A percentile compares a stretch with the other conserved stretches of the same genome.
Evolutionary conservation across 1,284 basidiomycete genomes (phyloP).

Genomic region (Cerrena zonata): DNA sequence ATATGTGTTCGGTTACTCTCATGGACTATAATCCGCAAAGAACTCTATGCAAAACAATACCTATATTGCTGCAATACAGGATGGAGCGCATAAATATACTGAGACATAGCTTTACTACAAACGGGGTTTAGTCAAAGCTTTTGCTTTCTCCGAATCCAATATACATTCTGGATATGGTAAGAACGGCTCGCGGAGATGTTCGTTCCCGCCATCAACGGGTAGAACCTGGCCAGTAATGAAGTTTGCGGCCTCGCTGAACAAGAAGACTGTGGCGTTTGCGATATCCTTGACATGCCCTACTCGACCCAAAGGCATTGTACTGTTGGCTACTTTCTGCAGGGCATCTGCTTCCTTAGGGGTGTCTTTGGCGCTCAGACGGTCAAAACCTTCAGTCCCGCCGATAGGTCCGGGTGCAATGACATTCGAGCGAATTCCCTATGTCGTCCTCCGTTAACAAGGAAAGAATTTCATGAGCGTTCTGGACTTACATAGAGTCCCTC

Average conservation of each 20-base stretch:
- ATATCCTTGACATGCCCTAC: slow-evolving; percentile 69
- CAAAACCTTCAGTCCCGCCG: slow-evolving; percentile 78
- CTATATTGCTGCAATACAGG: not conserved
- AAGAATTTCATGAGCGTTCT: not conserved
- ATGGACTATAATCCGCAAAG: not conserved
- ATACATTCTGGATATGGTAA: slow-evolving; percentile 66
- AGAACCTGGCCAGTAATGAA: slow-evolving; percentile 76
- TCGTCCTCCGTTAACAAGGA: not conserved
- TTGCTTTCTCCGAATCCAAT: slow-evolving; percentile 48
- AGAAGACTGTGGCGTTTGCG: slow-evolving; percentile 75
- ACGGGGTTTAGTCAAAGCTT: slow-evolving; percentile 36
- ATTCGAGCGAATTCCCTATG: slow-evolving; percentile 82
- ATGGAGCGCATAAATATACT: not conserved
- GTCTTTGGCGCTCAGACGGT: slow-evolving; percentile 49
- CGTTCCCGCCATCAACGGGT: slow-evolving; percentile 60
- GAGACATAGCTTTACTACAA: slow-evolving; percentile 22
- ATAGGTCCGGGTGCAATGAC: slow-evolving; percentile 89
- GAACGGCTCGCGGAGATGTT: slow-evolving; percentile 45
- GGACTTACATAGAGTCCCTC: slow-evolving; percentile 69
- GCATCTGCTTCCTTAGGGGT: slow-evolving; percentile 24
- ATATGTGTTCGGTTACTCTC: too few relatives aligned
- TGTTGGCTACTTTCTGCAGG: slow-evolving; percentile 5
- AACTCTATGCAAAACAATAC: not conserved
- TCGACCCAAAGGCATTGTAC: slow-evolving; percentile 54
- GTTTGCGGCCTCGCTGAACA: slow-evolving; percentile 83